These are phyloP conservation scores for Globisporangium solare DNA, from an alignment of 352 stramenopile genomes.

Conservation along the genomic window DNA sequence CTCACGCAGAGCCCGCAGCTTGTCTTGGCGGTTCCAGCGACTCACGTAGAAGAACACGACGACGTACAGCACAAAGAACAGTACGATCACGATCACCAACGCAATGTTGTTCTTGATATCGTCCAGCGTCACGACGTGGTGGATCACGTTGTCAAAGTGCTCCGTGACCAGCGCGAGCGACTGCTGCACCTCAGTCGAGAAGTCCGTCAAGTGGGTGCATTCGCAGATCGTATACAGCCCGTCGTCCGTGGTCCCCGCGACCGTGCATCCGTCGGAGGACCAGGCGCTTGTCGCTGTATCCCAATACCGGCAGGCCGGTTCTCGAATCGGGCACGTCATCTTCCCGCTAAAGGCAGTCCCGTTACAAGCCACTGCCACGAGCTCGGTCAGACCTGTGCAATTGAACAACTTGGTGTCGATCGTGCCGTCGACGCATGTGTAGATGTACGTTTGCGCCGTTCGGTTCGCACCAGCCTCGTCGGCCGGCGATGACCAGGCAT, in stretches of 20 bases:
- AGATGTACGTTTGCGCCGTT: conserved; percentile 27
- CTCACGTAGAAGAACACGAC: conserved; percentile 54
- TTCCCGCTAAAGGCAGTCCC: conserved; percentile 45
- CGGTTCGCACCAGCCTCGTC: conserved; percentile 6
- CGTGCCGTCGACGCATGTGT: conserved; percentile 40
- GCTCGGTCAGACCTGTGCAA: conserved; percentile 34
- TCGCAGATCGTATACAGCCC: conserved; percentile 70
- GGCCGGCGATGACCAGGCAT: conserved; percentile 7
- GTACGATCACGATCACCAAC: conserved; percentile 41
- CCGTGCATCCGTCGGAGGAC: conserved; percentile 54
- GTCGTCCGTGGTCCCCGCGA: conserved; percentile 47
- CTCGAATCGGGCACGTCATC: conserved; percentile 39
- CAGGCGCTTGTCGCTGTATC: conserved; percentile 30
- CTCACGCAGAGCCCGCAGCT: conserved; percentile 26
- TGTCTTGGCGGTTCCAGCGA: conserved; percentile 52
- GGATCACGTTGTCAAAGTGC: conserved; percentile 60
- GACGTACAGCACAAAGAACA: conserved; percentile 53
- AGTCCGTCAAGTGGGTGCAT: conserved; percentile 73
- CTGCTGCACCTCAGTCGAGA: conserved; percentile 59
- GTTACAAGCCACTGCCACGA: conserved; percentile 41
- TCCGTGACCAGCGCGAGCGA: conserved; percentile 46
- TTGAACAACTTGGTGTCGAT: conserved; percentile 54
- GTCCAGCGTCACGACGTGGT: conserved; percentile 44
- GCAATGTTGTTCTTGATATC: conserved; percentile 57
- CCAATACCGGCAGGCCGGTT: conserved; percentile 64